A percentile compares a stretch with the other conserved stretches of the same genome.
Conservation (phyloP, 371 early-diverging fungal genomes). For the Dinochytrium kinnereticum region DNA sequence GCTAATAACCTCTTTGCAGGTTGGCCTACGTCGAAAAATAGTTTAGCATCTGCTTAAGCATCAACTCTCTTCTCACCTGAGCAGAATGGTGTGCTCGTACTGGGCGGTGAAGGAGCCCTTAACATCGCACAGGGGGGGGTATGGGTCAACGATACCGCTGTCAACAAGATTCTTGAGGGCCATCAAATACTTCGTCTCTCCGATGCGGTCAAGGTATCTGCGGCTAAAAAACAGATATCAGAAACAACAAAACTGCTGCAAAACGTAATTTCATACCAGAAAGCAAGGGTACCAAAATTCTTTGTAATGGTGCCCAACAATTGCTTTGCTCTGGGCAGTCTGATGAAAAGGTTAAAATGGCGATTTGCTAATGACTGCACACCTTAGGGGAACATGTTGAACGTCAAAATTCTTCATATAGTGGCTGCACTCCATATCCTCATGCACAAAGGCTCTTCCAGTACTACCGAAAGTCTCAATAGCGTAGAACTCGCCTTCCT, state of each 20-base stretch:
- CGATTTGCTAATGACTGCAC: constrained; percentile 1
- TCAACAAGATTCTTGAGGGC: constrained; percentile 89
- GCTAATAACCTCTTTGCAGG: constrained; percentile 49
- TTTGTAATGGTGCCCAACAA: constrained; percentile 89
- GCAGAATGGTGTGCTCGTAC: constrained; percentile 96
- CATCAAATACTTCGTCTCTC: constrained; percentile 84
- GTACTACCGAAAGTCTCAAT: constrained; percentile 99
- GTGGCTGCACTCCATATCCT: constrained; percentile 96
- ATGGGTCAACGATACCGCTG: constrained; percentile 82
- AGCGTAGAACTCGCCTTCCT: constrained; percentile 97
- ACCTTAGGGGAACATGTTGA: constrained; percentile 71
- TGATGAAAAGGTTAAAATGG: constrained; percentile 27
- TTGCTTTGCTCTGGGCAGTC: constrained; percentile 81
- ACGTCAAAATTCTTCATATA: constrained; percentile 79
- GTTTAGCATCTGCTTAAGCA: not conserved
- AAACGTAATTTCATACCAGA: no score
- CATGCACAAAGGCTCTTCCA: constrained; percentile 93
- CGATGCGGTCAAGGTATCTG: constrained; percentile 92
- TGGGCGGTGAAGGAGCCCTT: constrained; percentile 96
- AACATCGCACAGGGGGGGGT: constrained; percentile 95
- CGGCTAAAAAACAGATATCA: constrained; percentile 42
- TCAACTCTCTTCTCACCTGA: constrained; percentile 52
- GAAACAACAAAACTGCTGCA: constrained; percentile 12
- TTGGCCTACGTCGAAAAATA: constrained; percentile 21
- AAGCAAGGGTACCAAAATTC: constrained; percentile 96